Evolutionary conservation across 805 yeast genomes (phyloP).

Genomic region (Tetrapisispora taiwanensis): DNA sequence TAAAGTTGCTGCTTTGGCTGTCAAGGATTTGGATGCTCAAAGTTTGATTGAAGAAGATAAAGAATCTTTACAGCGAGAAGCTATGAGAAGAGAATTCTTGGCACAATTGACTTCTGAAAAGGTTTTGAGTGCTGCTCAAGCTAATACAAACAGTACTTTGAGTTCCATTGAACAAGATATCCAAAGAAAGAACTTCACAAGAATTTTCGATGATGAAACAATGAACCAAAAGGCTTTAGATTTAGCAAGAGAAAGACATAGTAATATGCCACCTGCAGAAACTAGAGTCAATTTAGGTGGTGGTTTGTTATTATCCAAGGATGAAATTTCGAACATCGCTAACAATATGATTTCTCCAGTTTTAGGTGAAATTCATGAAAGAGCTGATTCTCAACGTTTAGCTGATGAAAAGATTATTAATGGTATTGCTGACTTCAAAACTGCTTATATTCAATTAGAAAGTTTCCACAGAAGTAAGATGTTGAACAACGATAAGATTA

Average conservation of each 20-base stretch:
- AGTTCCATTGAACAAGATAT: conserved; percentile 36
- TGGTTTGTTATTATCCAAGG: conserved; percentile 65
- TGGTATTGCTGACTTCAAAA: conserved; percentile 29
- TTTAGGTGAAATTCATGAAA: conserved; percentile 55
- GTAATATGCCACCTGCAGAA: conserved; percentile 27
- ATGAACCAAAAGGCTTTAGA: conserved; percentile 66
- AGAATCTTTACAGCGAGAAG: conserved; percentile 2
- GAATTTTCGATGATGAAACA: conserved; percentile 35
- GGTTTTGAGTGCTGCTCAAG: conserved; percentile 42
- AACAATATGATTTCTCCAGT: conserved; percentile 74
- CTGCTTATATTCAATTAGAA: conserved; percentile 34
- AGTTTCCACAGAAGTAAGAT: conserved; percentile 31
- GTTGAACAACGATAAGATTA: conserved; percentile 32
- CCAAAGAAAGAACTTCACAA: background rate
- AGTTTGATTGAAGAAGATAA: conserved; percentile 12
- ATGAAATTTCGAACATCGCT: conserved; percentile 75
- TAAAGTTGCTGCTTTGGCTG: conserved; percentile 33
- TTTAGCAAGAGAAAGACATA: conserved; percentile 59
- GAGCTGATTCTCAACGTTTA: conserved; percentile 61
- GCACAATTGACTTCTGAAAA: conserved; percentile 27
- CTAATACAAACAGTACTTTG: conserved; percentile 37
- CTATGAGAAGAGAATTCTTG: conserved; percentile 18
- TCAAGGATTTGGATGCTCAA: conserved; percentile 31
- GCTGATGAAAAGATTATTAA: conserved; percentile 38
- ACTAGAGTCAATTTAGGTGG: conserved; percentile 77